Evolutionary conservation across 2,329 filamentous ascomycete genomes (phyloP).

Genomic region (Capronia coronata): DNA sequence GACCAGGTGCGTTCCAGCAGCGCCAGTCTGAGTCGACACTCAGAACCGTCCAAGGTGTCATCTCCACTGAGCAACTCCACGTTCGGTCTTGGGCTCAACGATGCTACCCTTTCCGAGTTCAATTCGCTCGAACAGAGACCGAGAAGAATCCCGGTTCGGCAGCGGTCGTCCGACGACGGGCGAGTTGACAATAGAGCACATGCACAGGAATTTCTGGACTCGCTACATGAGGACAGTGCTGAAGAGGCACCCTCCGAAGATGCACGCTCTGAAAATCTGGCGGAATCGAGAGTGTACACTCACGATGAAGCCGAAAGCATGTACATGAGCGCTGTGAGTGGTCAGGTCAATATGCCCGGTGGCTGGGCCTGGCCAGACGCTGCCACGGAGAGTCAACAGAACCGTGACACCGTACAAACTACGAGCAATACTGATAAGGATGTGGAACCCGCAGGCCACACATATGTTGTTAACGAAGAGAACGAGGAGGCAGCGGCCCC

Average conservation of each 20-base stretch:
- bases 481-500: neutral
- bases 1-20: slow-evolving; percentile 12
- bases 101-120: slow-evolving; percentile 16
- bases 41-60: slow-evolving; percentile 12
- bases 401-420: neutral
- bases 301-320: slow-evolving; percentile 47
- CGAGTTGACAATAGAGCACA: slow-evolving; percentile 15
- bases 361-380: slow-evolving; percentile 16
- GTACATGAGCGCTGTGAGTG: slow-evolving; percentile 52
- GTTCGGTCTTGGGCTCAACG: slow-evolving; percentile 14
- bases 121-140: slow-evolving; percentile 7
- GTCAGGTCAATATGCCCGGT: slow-evolving; percentile 19
- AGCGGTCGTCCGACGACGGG: slow-evolving; percentile 5
- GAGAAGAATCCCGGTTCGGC: slow-evolving; percentile 1
- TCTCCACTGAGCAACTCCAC: slow-evolving; percentile 15
- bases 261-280: slow-evolving; percentile 33
- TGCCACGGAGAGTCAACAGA: neutral
- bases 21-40: slow-evolving; percentile 15
- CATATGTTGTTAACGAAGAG: neutral
- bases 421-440: neutral
- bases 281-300: slow-evolving; percentile 43
- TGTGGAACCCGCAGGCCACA: neutral
- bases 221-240: neutral
- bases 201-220: slow-evolving; percentile 7
- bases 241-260: neutral